Base-by-base conservation (phyloP, 495 filamentous ascomycete genomes). In the Staphylotrichum tortipilum region DNA sequence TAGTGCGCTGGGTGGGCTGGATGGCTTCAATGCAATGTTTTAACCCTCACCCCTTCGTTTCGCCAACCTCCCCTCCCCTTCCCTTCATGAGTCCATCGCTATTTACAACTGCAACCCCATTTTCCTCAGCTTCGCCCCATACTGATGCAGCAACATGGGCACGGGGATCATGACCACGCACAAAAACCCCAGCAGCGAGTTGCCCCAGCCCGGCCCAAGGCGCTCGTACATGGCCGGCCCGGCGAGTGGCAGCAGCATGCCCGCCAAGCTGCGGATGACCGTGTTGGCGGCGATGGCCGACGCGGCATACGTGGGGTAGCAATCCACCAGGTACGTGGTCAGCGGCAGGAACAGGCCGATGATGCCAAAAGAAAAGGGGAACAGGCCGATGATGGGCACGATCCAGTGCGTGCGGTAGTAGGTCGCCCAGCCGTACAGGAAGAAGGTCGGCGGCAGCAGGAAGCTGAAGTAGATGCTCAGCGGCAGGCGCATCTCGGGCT, bases 111-210 rank as follows among this genome's bases (percentile, higher is more conserved):
- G 60, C 15, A 65, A 7, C 1, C 56, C 56, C 50, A 45, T 44
- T 49, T 54, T 58, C 45, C 64, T 59, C 49, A 94, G 79, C 53
- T 64, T 76, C 24, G 75, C 69, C 0, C 87, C 86, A 58, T 81
- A 89, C 49, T 72, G 74, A 54, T 85, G 85, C 52, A 92, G 86
- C n/a, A 86, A 61, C 46, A 88, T 71, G 0, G 87, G 87, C 53
- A 92, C 88, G 0, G 87, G 87, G 17, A 88, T 81, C 60, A 86
- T 77, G 2, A 68, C 63, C 3, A 83, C 69, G 15, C 61, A 62
- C 28, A 72, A 51, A 47, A 86, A 85, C 3, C 74, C 83, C 30
- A 87, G 57, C 34, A 89, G 49, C 11, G 75, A 78, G 37, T 83
- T 81, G 0, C 79, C 79, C 70, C 79, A 82, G 0, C 80, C 78